A percentile compares a stretch with the other conserved stretches of the same genome.
Conservation (phyloP, 768 basidiomycete species). For the Crepidotus variabilis region DNA sequence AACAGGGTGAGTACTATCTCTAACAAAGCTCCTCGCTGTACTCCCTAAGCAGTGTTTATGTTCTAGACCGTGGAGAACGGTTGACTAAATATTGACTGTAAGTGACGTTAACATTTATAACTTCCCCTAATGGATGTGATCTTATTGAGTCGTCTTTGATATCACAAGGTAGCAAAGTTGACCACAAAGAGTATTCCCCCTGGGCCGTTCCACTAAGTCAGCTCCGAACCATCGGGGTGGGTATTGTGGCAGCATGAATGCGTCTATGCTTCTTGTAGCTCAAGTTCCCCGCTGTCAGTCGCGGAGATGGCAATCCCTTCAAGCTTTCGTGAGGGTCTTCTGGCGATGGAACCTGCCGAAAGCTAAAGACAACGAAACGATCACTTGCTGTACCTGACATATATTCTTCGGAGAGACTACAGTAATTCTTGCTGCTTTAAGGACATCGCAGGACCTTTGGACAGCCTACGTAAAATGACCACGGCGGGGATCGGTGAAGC, state of each 20-base stretch:
- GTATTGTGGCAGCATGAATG: constrained; percentile 1
- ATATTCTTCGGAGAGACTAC: too few relatives aligned
- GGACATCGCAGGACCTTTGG: too few relatives aligned
- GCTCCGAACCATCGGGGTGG: neutral
- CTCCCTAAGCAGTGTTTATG: neutral
- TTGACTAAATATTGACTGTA: neutral
- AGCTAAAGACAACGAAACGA: too few relatives aligned
- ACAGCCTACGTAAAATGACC: too few relatives aligned
- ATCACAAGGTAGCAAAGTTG: neutral
- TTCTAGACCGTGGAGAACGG: neutral
- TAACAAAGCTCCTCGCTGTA: neutral
- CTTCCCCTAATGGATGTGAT: neutral
- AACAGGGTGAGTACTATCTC: too few relatives aligned
- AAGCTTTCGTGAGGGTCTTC: neutral
- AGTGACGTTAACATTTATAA: neutral
- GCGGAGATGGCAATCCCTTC: neutral
- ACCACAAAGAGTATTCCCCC: neutral
- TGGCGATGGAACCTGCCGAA: neutral
- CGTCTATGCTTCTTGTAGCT: neutral
- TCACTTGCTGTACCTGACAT: neutral
- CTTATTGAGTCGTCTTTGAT: neutral
- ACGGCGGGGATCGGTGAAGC: too few relatives aligned
- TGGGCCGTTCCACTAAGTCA: neutral
- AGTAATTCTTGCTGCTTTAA: too few relatives aligned
- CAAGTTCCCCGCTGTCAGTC: constrained; percentile 16